Percentiles rank a stretch among this genome's conserved stretches.
Conservation (phyloP, 2,329 filamentous ascomycete species). For the Alternaria conjuncta region DNA sequence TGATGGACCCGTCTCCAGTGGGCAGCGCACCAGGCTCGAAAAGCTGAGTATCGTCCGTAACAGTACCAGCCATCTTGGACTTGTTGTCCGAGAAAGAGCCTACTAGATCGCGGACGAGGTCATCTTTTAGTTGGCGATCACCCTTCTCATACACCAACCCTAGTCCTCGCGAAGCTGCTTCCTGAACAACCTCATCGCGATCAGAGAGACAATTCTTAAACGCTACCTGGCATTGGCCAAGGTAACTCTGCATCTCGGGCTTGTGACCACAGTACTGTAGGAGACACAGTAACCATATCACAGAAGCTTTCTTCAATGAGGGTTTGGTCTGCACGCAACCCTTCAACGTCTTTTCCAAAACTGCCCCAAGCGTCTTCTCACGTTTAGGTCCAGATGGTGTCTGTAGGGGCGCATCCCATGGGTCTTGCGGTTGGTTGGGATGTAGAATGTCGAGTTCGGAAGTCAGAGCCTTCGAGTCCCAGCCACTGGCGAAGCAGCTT, state of each 20-base stretch:
- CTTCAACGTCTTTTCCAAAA: slow-evolving; percentile 74
- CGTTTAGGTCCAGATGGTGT: slow-evolving; percentile 43
- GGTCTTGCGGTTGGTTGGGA: slow-evolving; percentile 46
- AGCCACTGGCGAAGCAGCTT: slow-evolving; percentile 76
- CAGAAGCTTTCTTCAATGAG: slow-evolving; percentile 85
- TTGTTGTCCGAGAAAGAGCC: slow-evolving; percentile 81
- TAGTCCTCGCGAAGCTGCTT: slow-evolving; percentile 89
- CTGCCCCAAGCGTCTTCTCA: slow-evolving; percentile 55
- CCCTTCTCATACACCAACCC: slow-evolving; percentile 95
- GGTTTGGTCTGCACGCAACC: slow-evolving; percentile 88
- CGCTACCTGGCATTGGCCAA: slow-evolving; percentile 81
- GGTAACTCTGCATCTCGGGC: slow-evolving; percentile 72
- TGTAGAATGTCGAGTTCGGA: slow-evolving; percentile 77
- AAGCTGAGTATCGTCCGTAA: slow-evolving; percentile 88
- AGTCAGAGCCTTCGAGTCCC: slow-evolving; percentile 80
- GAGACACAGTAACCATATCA: slow-evolving; percentile 92
- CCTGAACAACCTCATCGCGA: slow-evolving; percentile 92
- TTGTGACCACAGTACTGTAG: slow-evolving; percentile 88
- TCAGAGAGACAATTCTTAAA: slow-evolving; percentile 89
- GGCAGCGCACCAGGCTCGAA: slow-evolving; percentile 91
- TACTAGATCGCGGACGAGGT: slow-evolving; percentile 86
- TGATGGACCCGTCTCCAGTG: slow-evolving; percentile 88
- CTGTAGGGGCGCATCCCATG: slow-evolving; percentile 37
- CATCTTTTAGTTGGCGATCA: slow-evolving; percentile 77
- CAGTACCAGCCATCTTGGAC: slow-evolving; percentile 73